phyloP scores from a whole-genome alignment of 2,329 filamentous ascomycete species.

The Cordyceps pruinosa region DNA sequence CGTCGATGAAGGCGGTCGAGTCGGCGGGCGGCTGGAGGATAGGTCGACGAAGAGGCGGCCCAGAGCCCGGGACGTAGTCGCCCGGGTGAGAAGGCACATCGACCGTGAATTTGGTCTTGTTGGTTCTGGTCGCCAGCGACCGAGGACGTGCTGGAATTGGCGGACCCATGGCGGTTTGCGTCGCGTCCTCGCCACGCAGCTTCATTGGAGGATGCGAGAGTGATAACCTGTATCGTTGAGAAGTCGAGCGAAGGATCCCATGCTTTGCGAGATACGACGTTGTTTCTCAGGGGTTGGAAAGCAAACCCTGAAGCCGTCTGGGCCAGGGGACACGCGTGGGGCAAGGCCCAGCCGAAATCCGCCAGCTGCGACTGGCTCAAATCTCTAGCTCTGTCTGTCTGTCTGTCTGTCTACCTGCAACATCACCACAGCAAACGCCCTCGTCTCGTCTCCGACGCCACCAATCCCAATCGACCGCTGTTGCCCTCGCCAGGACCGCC shows the following conservation, averaged over 20 bases:
- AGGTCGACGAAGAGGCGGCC: slow-evolving; percentile 41
- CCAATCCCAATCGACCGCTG: not conserved
- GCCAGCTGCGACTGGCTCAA: not conserved
- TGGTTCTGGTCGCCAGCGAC: not conserved
- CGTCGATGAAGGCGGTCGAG: slow-evolving; percentile 50
- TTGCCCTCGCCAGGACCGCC: not conserved
- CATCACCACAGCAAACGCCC: not conserved
- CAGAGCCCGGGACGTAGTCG: slow-evolving; percentile 39
- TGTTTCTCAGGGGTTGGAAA: too few relatives aligned
- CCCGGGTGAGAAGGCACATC: slow-evolving; percentile 9
- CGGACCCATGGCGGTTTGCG: too few relatives aligned
- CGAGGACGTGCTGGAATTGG: too few relatives aligned
- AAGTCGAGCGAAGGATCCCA: too few relatives aligned
- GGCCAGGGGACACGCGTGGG: not conserved
- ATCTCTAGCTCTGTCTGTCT: not conserved
- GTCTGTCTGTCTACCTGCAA: not conserved
- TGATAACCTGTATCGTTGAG: too few relatives aligned
- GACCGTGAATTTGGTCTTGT: not conserved
- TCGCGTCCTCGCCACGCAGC: too few relatives aligned
- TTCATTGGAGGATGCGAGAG: too few relatives aligned
- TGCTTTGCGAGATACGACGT: too few relatives aligned
- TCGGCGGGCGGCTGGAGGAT: slow-evolving; percentile 42
- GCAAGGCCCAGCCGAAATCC: not conserved
- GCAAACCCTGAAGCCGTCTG: too few relatives aligned
- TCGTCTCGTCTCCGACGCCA: too few relatives aligned